Conservation (phyloP, 163 green algal genomes). For the Trebouxiophyceae sp. region DNA sequence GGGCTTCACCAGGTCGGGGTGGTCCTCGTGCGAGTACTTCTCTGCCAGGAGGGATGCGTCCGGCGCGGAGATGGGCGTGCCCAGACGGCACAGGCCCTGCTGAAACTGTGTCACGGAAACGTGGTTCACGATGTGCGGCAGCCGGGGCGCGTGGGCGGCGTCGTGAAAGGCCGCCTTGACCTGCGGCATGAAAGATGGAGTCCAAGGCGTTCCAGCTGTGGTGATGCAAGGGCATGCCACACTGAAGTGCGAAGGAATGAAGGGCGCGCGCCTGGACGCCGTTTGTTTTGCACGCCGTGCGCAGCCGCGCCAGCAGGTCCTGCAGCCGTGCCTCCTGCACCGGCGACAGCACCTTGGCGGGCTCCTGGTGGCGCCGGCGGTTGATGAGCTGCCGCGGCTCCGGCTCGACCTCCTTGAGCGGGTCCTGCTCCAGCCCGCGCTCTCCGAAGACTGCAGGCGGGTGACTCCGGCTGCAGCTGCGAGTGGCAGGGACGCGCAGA, state of each 20-base stretch:
- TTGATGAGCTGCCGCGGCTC: slow-evolving; percentile 37
- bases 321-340: slow-evolving; percentile 32
- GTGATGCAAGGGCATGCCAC: background rate
- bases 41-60: slow-evolving; percentile 37
- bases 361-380: slow-evolving; percentile 7
- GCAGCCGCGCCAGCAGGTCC: slow-evolving; percentile 19
- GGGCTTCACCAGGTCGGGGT: slow-evolving; percentile 67
- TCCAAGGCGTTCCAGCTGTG: background rate
- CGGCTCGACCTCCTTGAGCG: slow-evolving; percentile 47
- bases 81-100: slow-evolving; percentile 28
- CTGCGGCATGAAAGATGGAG: slow-evolving; percentile 11
- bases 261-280: slow-evolving; percentile 9
- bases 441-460: slow-evolving; percentile 13
- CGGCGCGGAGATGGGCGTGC: background rate
- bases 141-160: slow-evolving; percentile 56
- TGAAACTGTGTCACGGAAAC: slow-evolving; percentile 68
- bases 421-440: slow-evolving; percentile 54
- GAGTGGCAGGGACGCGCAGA: no score
- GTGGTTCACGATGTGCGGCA: slow-evolving; percentile 53
- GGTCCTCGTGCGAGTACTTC: slow-evolving; percentile 63
- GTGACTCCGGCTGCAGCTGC: background rate
- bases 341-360: slow-evolving; percentile 10
- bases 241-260: background rate
- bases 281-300: slow-evolving; percentile 8
- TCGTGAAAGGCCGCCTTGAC: slow-evolving; percentile 78